Evolutionary conservation across 345 rosid genomes (phyloP), one percentile per base, ranked within the genome.

Genomic region (Eucalyptus cladocalyx): DNA sequence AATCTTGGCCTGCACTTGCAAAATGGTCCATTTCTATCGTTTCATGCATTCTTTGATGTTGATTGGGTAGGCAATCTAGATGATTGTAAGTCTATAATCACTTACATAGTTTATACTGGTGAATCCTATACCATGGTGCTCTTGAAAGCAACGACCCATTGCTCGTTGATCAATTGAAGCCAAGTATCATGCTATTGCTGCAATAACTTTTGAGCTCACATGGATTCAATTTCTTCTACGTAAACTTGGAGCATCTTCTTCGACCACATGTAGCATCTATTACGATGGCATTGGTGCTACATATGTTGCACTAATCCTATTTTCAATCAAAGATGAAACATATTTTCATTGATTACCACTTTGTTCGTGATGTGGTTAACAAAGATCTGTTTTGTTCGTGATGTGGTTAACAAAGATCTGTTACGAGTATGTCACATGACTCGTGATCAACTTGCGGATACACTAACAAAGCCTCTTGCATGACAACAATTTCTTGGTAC

Each of bases 161-260:
- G 62, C 30, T 56, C 1, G 3, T 56, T 56, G 30, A 56, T 24
- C 30, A 56, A 24, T 1, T 9, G 3, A 56, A 56, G 62, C 30
- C 13, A 0, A 56, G 30, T 56, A 56, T 56, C 30, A 26, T 3
- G 30, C 1, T 56, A 0, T 56, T 24, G 28, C 3, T 56, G 1
- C 13, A 24, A 24, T 56, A 56, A 24, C 30, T 56, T 56, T 56
- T 56, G 30, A 56, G 13, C 13, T 56, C 30, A 56, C 62, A 56
- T 56, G 30, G 13, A 10, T 56, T 56, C 30, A 56, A 56, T 56
- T 56, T 56, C 62, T 56, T 24, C 62, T 56, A 24, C 28, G 4
- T 56, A 10, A 56, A 56, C 62, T 56, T 56, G 62, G 30, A 24
- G 30, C 1, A 56, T 10, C 62, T 56, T 24, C 62, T 56, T 56